These are phyloP conservation scores for Claviceps pazoutovae DNA, from an alignment of 2,329 filamentous ascomycete species.

Conservation along the genomic window DNA sequence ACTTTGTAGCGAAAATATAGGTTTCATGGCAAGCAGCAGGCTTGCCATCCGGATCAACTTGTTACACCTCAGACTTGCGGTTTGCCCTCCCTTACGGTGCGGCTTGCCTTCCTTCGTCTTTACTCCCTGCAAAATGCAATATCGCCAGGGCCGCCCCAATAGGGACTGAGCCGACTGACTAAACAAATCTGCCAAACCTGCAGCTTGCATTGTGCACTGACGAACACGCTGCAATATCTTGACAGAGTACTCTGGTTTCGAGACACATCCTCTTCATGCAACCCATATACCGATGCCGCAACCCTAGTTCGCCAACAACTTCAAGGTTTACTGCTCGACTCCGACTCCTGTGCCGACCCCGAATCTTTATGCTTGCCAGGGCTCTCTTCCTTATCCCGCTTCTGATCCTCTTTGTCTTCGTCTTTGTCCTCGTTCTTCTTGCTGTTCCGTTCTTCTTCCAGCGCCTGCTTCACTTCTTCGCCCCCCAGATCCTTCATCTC, in stretches of 20 bases:
- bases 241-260: neutral
- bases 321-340: neutral
- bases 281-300: neutral
- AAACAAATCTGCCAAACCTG: no score
- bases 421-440: slow-evolving; percentile 21
- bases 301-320: neutral
- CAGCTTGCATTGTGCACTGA: no score
- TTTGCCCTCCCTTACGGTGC: no score
- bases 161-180: no score
- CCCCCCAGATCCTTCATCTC: slow-evolving; percentile 59
- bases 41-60: no score
- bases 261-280: neutral
- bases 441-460: slow-evolving; percentile 37
- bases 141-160: no score
- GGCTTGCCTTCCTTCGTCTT: no score
- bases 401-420: slow-evolving; percentile 25
- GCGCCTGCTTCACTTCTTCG: slow-evolving; percentile 45
- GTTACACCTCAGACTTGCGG: no score
- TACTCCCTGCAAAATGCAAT: no score
- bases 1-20: no score
- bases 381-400: slow-evolving; percentile 22
- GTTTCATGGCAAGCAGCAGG: no score
- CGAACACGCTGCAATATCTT: no score
- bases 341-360: slow-evolving; percentile 12
- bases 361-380: slow-evolving; percentile 17